Percentiles rank a stretch among this genome's conserved stretches.
Conservation (phyloP, 805 yeast species). For the Yarrowia phangngaensis region DNA sequence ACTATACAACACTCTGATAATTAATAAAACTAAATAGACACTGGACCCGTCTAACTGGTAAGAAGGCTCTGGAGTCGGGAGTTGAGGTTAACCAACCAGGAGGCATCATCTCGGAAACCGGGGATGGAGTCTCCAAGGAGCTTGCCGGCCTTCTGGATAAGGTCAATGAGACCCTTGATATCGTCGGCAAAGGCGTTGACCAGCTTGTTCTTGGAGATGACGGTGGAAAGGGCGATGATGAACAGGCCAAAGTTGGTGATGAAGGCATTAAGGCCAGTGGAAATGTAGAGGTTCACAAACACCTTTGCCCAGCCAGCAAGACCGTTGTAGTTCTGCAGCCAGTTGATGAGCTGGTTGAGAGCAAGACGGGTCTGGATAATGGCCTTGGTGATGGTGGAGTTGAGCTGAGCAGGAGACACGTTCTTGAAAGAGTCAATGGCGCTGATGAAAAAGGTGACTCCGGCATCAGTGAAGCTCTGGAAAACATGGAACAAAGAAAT, state of each 20-base stretch:
- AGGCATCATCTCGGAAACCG: slow-evolving; percentile 16
- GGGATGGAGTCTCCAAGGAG: slow-evolving; percentile 12
- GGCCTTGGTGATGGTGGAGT: slow-evolving; percentile 13
- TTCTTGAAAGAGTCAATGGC: slow-evolving; percentile 13
- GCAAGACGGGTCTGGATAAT: slow-evolving; percentile 1
- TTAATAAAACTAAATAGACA: not conserved
- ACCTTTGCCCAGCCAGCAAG: slow-evolving; percentile 27
- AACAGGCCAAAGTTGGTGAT: slow-evolving; percentile 24
- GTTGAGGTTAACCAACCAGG: slow-evolving; percentile 12
- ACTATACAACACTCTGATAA: too few relatives aligned
- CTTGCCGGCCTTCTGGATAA: slow-evolving; percentile 1
- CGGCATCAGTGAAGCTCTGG: slow-evolving; percentile 20
- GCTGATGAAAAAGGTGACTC: slow-evolving; percentile 23
- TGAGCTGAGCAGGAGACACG: slow-evolving; percentile 13
- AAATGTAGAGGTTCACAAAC: slow-evolving; percentile 11
- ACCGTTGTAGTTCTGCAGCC: slow-evolving; percentile 25
- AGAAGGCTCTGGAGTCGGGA: slow-evolving; percentile 18
- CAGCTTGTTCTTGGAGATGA: slow-evolving; percentile 22
- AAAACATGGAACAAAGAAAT: slow-evolving; percentile 10
- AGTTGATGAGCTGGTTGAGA: slow-evolving; percentile 23
- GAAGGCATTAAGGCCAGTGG: slow-evolving; percentile 19
- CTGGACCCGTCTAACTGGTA: slow-evolving; percentile 3
- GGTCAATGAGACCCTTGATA: slow-evolving; percentile 9
- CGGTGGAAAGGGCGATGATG: slow-evolving; percentile 7
- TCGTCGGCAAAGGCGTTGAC: slow-evolving; percentile 11